Evolutionary conservation across 495 filamentous ascomycete genomes (phyloP).

Genomic region (Recurvomyces mirabilis): DNA sequence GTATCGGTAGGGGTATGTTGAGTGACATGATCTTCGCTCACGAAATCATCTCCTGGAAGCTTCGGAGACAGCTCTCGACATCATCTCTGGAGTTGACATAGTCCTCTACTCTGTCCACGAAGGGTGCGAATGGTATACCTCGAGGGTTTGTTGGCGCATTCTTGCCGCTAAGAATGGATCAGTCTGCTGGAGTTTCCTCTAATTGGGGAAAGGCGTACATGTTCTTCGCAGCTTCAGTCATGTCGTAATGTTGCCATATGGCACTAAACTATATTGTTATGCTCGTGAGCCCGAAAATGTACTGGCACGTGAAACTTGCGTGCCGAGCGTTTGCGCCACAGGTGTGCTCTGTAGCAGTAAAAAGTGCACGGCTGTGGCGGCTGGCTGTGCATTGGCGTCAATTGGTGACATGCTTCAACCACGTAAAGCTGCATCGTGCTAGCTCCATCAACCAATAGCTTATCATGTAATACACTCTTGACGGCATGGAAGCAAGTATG

Average conservation of each 20-base stretch:
- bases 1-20: background rate
- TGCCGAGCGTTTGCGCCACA: too few species aligned
- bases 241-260: background rate
- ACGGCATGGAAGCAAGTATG: too few species aligned
- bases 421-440: too few species aligned
- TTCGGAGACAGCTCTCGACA: constrained; percentile 79
- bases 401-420: too few species aligned
- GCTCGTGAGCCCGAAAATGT: too few species aligned
- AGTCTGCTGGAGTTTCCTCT: background rate
- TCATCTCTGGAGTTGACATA: constrained; percentile 79
- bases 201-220: background rate
- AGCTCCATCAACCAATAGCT: too few species aligned
- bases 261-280: too few species aligned
- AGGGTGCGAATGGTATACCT: constrained; percentile 88
- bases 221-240: background rate
- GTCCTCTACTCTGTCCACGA: constrained; percentile 92
- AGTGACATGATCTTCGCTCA: constrained; percentile 30
- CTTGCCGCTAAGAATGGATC: constrained; percentile 26
- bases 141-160: constrained; percentile 70
- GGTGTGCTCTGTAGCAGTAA: too few species aligned
- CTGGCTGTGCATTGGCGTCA: too few species aligned
- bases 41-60: constrained; percentile 99
- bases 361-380: too few species aligned
- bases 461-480: too few species aligned
- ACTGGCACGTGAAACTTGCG: too few species aligned